These are phyloP conservation scores for Cladosporium sp. DNA, from an alignment of 2,329 filamentous ascomycete species.

Conservation along the genomic window DNA sequence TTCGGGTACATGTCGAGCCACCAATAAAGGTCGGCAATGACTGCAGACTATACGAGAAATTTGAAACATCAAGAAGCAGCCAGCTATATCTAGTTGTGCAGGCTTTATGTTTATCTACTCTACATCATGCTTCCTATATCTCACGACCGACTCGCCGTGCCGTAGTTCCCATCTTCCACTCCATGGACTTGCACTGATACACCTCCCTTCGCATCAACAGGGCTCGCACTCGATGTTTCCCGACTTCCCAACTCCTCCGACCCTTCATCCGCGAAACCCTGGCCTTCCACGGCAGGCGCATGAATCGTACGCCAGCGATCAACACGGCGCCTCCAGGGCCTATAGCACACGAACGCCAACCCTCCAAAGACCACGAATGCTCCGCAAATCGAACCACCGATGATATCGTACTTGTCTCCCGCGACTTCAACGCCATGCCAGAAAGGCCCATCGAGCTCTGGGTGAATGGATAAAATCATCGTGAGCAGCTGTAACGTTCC, in stretches of 20 bases:
- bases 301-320: constrained; percentile 36
- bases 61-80: background rate
- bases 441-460: constrained; percentile 72
- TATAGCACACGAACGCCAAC: constrained; percentile 72
- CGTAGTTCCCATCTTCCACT: background rate
- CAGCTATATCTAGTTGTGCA: background rate
- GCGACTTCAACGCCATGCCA: constrained; percentile 83
- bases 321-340: constrained; percentile 70
- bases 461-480: constrained; percentile 69
- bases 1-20: background rate
- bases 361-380: constrained; percentile 77
- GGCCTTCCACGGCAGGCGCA: background rate
- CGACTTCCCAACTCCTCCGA: background rate
- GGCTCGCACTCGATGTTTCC: background rate
- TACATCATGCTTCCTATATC: background rate
- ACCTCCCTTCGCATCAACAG: background rate
- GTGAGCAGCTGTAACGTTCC: constrained; percentile 82
- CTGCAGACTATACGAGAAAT: background rate
- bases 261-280: background rate
- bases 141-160: background rate
- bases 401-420: constrained; percentile 79
- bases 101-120: background rate
- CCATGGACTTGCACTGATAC: background rate
- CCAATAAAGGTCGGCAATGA: background rate
- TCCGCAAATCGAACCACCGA: constrained; percentile 83